Conservation (phyloP, 2,329 filamentous ascomycete species). For the Thelonectria discophora region DNA sequence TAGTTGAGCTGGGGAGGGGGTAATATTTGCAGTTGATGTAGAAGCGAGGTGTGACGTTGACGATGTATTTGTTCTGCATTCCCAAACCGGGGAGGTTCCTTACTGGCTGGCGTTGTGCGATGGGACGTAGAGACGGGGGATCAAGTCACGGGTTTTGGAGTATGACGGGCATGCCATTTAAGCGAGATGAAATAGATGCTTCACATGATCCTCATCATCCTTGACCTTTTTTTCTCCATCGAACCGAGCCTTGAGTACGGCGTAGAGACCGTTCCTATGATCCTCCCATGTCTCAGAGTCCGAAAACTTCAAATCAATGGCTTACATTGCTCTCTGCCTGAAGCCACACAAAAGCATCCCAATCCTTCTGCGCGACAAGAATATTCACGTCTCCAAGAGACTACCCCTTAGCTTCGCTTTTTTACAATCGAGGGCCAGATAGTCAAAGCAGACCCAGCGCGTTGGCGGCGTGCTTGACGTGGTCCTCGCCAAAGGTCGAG, state of each 20-base stretch:
- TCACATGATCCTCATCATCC: constrained; percentile 6
- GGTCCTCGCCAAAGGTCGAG: constrained; percentile 87
- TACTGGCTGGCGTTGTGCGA: constrained; percentile 39
- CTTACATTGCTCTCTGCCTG: neutral
- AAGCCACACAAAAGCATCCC: neutral
- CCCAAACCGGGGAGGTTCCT: neutral
- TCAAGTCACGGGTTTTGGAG: constrained; percentile 16
- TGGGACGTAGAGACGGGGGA: constrained; percentile 11
- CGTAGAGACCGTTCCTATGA: neutral
- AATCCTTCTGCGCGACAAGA: neutral
- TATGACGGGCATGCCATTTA: constrained; percentile 20
- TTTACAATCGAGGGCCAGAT: constrained; percentile 24
- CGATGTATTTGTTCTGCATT: constrained; percentile 25
- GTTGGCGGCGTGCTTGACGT: constrained; percentile 91
- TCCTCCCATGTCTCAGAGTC: neutral
- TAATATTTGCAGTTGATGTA: too few relatives aligned
- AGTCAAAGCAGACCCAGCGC: constrained; percentile 63
- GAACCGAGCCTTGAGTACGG: neutral
- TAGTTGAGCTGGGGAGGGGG: constrained; percentile 52
- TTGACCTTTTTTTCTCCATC: constrained; percentile 21
- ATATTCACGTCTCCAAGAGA: neutral
- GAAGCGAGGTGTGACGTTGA: constrained; percentile 6
- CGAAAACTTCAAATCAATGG: neutral
- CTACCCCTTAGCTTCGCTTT: neutral
- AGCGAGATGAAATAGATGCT: constrained; percentile 25